These are phyloP conservation scores for Citrus cavaleriei DNA, from an alignment of 345 rosid species.

Conservation along the genomic window DNA sequence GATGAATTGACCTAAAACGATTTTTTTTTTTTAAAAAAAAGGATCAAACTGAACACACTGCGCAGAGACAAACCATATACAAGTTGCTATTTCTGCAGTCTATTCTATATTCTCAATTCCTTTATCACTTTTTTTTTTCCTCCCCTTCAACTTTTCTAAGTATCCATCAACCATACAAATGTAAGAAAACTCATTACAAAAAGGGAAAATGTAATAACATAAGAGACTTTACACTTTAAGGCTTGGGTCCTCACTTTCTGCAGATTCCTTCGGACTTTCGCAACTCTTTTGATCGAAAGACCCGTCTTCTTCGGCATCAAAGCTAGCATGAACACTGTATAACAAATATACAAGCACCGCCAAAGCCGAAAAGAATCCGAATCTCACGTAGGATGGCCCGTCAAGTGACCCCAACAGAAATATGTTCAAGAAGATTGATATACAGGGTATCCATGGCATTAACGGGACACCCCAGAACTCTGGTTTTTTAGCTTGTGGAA, in stretches of 20 bases:
- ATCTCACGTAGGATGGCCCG: constrained; percentile 63
- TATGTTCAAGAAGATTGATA: constrained; percentile 76
- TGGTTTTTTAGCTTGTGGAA: constrained; percentile 66
- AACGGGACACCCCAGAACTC: constrained; percentile 90
- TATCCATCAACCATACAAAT: constrained; percentile 16
- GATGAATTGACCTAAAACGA: constrained; percentile 8
- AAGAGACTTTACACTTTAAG: constrained; percentile 35
- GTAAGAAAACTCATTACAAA: neutral
- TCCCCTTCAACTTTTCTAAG: neutral
- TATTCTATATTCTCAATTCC: constrained; percentile 2
- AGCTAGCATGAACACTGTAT: constrained; percentile 90
- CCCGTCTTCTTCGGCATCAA: constrained; percentile 63
- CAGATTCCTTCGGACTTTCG: constrained; percentile 35
- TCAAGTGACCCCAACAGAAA: constrained; percentile 75
- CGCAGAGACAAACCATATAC: constrained; percentile 7
- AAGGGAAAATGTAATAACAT: neutral
- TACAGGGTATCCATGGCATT: constrained; percentile 90
- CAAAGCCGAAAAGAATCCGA: constrained; percentile 61
- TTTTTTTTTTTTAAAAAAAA: too few species aligned
- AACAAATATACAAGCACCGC: constrained; percentile 64
- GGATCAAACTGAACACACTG: neutral
- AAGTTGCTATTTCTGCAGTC: constrained; percentile 11
- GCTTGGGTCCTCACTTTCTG: constrained; percentile 28
- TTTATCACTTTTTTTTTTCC: neutral
- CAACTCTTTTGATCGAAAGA: constrained; percentile 37